Percentiles rank a stretch among this genome's conserved stretches.
phyloP scores from a whole-genome alignment of 768 basidiomycete genomes.

The Daedaleopsis sinensis region DNA sequence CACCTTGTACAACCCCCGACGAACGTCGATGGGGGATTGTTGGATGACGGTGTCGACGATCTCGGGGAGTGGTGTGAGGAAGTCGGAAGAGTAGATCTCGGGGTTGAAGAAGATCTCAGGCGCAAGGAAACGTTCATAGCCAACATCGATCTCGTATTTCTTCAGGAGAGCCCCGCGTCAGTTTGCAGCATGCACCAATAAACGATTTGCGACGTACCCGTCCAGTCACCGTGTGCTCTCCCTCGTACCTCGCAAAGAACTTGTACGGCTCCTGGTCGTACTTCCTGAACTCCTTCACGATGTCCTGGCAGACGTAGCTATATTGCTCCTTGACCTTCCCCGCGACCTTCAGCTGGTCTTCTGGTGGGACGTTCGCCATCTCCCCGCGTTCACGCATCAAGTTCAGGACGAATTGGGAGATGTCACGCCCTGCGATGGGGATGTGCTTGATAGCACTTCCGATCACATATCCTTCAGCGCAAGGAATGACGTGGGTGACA shows the following conservation, averaged over 20 bases:
- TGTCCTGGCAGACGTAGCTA: slow-evolving; percentile 98
- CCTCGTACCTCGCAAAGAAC: slow-evolving; percentile 91
- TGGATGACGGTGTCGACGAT: slow-evolving; percentile 97
- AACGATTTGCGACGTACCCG: slow-evolving; percentile 54
- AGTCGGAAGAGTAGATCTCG: slow-evolving; percentile 97
- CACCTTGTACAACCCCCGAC: slow-evolving; percentile 95
- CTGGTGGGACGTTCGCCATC: slow-evolving; percentile 86
- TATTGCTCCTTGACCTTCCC: slow-evolving; percentile 97
- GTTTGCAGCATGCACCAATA: neutral
- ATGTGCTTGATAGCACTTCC: slow-evolving; percentile 99
- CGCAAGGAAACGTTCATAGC: slow-evolving; percentile 98
- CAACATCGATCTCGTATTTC: slow-evolving; percentile 95
- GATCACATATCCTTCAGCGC: slow-evolving; percentile 97
- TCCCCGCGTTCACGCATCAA: slow-evolving; percentile 95
- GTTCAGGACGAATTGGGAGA: slow-evolving; percentile 95
- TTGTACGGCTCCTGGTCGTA: slow-evolving; percentile 96
- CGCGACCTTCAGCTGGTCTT: slow-evolving; percentile 91
- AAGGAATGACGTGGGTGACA: slow-evolving; percentile 97
- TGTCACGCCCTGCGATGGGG: slow-evolving; percentile 97
- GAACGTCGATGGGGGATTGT: slow-evolving; percentile 94
- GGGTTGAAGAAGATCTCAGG: slow-evolving; percentile 99
- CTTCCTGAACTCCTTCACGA: slow-evolving; percentile 98
- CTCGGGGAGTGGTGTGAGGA: slow-evolving; percentile 93
- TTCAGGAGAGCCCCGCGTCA: slow-evolving; percentile 2
- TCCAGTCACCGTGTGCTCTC: slow-evolving; percentile 91